Conservation (phyloP, 768 basidiomycete species). For the Rhodosporidiobolus odoratus region DNA sequence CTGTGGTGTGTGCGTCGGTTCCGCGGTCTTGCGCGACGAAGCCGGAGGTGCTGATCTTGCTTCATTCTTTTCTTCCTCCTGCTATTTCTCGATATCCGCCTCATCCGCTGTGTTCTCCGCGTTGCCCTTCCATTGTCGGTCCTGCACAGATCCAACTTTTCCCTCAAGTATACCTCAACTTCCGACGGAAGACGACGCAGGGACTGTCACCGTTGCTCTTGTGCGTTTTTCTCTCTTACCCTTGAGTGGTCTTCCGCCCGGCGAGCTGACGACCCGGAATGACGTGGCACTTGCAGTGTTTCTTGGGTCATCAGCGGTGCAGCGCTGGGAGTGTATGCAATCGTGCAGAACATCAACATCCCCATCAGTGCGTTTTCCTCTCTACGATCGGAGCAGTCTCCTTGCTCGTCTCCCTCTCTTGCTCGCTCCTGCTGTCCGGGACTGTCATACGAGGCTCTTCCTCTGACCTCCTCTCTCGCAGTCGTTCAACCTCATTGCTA, state of each 20-base stretch:
- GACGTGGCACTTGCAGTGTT: background rate
- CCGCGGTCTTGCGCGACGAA: too few relatives aligned
- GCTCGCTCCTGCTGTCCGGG: background rate
- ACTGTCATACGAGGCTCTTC: too few relatives aligned
- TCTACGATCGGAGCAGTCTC: background rate
- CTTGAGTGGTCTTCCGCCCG: background rate
- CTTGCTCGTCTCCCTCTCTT: too few relatives aligned
- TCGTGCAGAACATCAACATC: conserved; percentile 23
- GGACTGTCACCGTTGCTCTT: conserved; percentile 13
- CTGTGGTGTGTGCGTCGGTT: background rate
- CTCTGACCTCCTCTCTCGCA: background rate
- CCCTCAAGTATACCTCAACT: conserved; percentile 29
- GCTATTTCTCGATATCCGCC: background rate
- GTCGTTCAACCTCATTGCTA: conserved; percentile 35
- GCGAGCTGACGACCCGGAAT: background rate
- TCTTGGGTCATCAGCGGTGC: conserved; percentile 9
- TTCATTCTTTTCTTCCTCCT: background rate
- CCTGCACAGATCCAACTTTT: conserved; percentile 26
- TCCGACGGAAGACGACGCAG: conserved; percentile 19
- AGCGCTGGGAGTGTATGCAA: conserved; percentile 21
- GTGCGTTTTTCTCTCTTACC: background rate
- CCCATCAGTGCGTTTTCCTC: conserved; percentile 25
- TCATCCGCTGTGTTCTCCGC: background rate
- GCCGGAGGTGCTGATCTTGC: background rate
- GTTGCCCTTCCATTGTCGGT: background rate